Evolutionary conservation across 1,139 yeast genomes (phyloP).

Genomic region (Hansenula lynferdii): DNA sequence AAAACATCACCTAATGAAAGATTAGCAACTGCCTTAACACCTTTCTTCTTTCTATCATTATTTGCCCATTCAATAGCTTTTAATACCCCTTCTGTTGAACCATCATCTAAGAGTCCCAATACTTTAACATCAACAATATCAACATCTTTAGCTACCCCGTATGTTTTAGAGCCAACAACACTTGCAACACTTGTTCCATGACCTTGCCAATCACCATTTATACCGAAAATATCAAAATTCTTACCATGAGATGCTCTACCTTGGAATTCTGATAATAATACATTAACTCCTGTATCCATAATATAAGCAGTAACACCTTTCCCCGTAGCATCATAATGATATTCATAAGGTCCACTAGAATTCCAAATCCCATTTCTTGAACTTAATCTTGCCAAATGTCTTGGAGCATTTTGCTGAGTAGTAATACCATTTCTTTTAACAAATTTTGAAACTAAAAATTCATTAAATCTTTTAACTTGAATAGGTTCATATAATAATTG

Average conservation of each 20-base stretch:
- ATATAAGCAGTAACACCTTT: conserved; percentile 64
- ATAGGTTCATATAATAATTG: too few species aligned
- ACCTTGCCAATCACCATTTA: conserved; percentile 60
- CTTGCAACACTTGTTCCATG: conserved; percentile 92
- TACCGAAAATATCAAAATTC: conserved; percentile 58
- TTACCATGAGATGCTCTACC: conserved; percentile 54
- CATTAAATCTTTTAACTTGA: too few species aligned
- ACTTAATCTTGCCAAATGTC: conserved; percentile 63
- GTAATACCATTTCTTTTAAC: conserved; percentile 35
- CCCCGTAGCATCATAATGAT: conserved; percentile 43
- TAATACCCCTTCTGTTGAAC: conserved; percentile 60
- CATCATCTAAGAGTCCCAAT: conserved; percentile 56
- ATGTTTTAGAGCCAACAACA: conserved; percentile 68
- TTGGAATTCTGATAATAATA: conserved; percentile 59
- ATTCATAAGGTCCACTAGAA: conserved; percentile 44
- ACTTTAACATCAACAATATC: conserved; percentile 69
- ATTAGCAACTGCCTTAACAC: conserved; percentile 65
- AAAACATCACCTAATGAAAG: conserved; percentile 72
- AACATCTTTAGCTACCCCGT: conserved; percentile 74
- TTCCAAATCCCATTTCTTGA: conserved; percentile 50
- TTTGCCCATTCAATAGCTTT: conserved; percentile 72
- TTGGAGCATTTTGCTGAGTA: conserved; percentile 51
- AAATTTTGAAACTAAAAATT: too few species aligned
- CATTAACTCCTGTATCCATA: conserved; percentile 71
- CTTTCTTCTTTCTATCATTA: conserved; percentile 41